Evolutionary conservation across 192 early-diverging fungal species (phyloP), one percentile per base, ranked within the genome.

Genomic region (Coemansia sp.): DNA sequence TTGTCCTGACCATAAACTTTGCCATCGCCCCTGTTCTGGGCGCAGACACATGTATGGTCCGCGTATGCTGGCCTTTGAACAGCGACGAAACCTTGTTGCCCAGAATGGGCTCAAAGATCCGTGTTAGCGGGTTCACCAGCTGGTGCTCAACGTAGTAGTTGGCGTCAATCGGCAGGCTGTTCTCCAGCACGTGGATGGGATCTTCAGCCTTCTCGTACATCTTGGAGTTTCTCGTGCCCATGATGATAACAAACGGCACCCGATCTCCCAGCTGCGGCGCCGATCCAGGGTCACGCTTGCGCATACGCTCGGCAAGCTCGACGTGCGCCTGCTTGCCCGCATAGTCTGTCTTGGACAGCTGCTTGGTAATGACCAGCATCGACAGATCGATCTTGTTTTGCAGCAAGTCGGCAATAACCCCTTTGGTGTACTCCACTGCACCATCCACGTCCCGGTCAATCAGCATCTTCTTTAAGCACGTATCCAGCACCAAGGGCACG

Each of bases 151-250:
- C 80, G 60, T 99, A 99, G 64, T 97, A 94, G 56, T 85, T 90
- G 0, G 92, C 93, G 66, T 99, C 96, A 49, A 99, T 96, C 2
- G 96, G 94, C 39, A 99, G 78, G 69, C 94, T 99, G 69, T 99
- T 91, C 43, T 99, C 95, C 37, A 99, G 84, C n/a, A 97, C 96
- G 62, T 88, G 96, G 40, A 99, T 87, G 17, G 96, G 96, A 64
- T 99, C 96, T 67, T 99, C 96, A 1, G 95, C 93, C 60, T 96
- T 94, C 53, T 99, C 95, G 60, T 97, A 97, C 7, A 94, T 91
- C 32, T 91, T 88, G 9, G 92, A 85, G 49, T 86, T 85, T 54
- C 89, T 94, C 20, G 84, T 71, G 0, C 86, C 94, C 53, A 90
- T 93, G 71, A 93, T 82, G 57, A 98, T 92, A 0, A 98, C 94